A percentile compares a stretch with the other conserved stretches of the same genome.
Evolutionary conservation across 768 basidiomycete genomes (phyloP).

Genomic region (Coprinellus aureogranulatus): DNA sequence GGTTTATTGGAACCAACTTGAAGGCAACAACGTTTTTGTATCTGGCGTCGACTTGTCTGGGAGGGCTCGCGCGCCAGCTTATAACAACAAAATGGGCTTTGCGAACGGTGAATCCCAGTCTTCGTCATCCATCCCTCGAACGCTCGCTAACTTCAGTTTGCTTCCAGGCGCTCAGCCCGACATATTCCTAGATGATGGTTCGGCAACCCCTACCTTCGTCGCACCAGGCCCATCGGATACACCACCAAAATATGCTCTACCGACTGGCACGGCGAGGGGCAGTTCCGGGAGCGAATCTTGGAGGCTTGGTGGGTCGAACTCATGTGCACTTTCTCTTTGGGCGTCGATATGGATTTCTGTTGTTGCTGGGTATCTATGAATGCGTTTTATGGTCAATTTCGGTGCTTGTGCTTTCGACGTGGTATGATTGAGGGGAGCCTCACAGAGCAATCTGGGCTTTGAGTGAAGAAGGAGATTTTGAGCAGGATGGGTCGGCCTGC

Average conservation of each 20-base stretch:
- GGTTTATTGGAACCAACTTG: conserved; percentile 42
- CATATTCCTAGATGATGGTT: conserved; percentile 6
- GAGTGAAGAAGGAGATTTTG: no score
- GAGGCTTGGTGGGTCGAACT: no score
- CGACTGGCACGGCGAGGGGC: neutral
- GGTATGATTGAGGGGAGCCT: no score
- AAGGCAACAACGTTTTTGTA: conserved; percentile 43
- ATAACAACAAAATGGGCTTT: conserved; percentile 37
- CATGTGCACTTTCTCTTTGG: no score
- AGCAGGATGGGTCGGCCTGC: no score
- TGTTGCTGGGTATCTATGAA: no score
- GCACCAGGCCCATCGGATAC: conserved; percentile 2
- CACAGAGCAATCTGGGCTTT: no score
- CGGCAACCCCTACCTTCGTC: conserved; percentile 6
- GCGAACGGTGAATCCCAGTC: conserved; percentile 21
- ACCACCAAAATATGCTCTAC: neutral
- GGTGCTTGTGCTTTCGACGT: no score
- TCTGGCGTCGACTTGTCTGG: conserved; percentile 43
- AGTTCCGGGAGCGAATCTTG: neutral
- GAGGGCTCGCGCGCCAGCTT: conserved; percentile 34
- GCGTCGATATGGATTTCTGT: no score
- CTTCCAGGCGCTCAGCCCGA: conserved; percentile 10
- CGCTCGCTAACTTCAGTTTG: no score
- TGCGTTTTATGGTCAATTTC: no score
- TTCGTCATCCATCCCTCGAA: no score